Base-by-base conservation (phyloP, 805 yeast genomes). In the Yamadazyma takamatsuzukensis region DNA sequence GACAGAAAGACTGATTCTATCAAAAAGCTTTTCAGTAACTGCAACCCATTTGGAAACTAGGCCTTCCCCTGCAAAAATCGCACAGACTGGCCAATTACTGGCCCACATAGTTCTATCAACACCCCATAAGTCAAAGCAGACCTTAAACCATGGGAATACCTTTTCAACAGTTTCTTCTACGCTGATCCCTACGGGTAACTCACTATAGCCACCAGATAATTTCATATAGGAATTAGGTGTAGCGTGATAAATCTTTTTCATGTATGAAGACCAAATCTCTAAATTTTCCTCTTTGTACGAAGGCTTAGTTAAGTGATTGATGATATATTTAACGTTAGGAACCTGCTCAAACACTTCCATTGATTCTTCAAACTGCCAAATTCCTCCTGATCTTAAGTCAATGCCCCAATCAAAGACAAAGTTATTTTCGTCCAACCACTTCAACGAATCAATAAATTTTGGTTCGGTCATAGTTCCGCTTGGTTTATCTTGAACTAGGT, bases 81-180 rank as follows among this genome's bases (percentile, higher is more conserved):
- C 53, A 30, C 65, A 59, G 5, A 68, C 68, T 3, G 74, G 74
- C 72, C 72, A 68, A 39, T 68, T 70, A 37, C 69, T 62, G 3
- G 70, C 73, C 61, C 63, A 68, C 9, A 68, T 50, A 8, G 62
- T 41, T 7, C 51, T 40, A 4, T 53, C 48, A 4, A 21, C 34
- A 37, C 40, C 23, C 67, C 70, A 51, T 51, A 61, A n/a, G 23
- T 53, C 53, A 15, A 47, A 39, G 25, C 54, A 49, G 3, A 50
- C 48, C 21, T 51, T 29, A 18, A 61, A 42, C 61, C 66, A 64
- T 3, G 70, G 71, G 18, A 33, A 44, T 1, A 59, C 32, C 5
- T 32, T 28, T 8, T 40, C 41, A 4, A 42, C 47, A 14, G 51
- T 38, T 18, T 25, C 25, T 7, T 41, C 42, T 8, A 38, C n/a